phyloP scores from a whole-genome alignment of 805 yeast species.

The Candida xiaguanensis region DNA sequence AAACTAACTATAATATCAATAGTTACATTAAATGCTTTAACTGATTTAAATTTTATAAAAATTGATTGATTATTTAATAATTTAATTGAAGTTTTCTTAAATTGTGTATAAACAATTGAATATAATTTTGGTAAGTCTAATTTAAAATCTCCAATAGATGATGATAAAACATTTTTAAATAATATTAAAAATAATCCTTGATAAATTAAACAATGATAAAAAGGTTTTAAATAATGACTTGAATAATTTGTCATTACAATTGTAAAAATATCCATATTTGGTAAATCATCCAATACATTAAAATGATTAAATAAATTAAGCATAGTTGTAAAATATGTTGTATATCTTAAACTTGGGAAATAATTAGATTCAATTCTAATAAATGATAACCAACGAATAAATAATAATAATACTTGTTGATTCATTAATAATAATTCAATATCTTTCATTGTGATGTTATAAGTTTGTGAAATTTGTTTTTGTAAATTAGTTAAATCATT shows the following conservation, averaged over 20 bases:
- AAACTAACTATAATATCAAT: constrained; percentile 11
- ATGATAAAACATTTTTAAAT: constrained; percentile 12
- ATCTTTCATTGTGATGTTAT: background rate
- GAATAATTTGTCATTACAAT: constrained; percentile 11
- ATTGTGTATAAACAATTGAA: constrained; percentile 11
- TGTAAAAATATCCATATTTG: constrained; percentile 11
- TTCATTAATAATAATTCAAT: constrained; percentile 11
- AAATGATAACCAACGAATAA: constrained; percentile 25
- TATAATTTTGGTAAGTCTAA: constrained; percentile 14
- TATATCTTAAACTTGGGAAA: constrained; percentile 26
- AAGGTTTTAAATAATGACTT: constrained; percentile 11
- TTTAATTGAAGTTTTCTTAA: constrained; percentile 12
- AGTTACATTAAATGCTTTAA: constrained; percentile 9
- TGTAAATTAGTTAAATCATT: constrained; percentile 9
- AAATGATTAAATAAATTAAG: constrained; percentile 22
- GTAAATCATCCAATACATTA: constrained; percentile 14
- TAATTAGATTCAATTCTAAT: constrained; percentile 23
- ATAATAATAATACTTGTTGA: constrained; percentile 15
- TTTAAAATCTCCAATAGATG: constrained; percentile 4
- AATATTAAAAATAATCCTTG: constrained; percentile 18
- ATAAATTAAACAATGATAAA: constrained; percentile 17
- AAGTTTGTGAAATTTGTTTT: background rate
- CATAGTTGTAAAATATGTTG: constrained; percentile 24
- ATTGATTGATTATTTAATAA: constrained; percentile 11
- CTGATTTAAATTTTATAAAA: background rate